These are phyloP conservation scores for Phytophthora palmivora DNA, from an alignment of 352 stramenopile genomes.

Conservation along the genomic window DNA sequence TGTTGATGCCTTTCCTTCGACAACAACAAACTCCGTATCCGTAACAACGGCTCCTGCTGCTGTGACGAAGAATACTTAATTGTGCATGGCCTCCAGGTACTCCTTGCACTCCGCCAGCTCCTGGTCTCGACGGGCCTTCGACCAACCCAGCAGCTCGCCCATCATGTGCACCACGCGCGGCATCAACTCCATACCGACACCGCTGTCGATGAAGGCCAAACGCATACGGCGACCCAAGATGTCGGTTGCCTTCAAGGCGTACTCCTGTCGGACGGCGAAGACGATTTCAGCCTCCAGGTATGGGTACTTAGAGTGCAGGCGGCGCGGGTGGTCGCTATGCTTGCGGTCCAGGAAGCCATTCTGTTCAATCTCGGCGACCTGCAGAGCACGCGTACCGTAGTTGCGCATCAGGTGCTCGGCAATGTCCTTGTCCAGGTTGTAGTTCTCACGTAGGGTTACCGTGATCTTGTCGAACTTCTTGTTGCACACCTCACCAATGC, in stretches of 20 bases:
- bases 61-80: conserved; percentile 44
- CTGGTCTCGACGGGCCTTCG: conserved; percentile 72
- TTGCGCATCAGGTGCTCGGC: conserved; percentile 95
- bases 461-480: conserved; percentile 97
- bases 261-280: conserved; percentile 94
- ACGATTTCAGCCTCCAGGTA: conserved; percentile 96
- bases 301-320: conserved; percentile 94
- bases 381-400: conserved; percentile 96
- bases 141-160: conserved; percentile 90
- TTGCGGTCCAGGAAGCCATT: conserved; percentile 88
- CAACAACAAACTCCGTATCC: conserved; percentile 18
- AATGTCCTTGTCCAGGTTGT: conserved; percentile 94
- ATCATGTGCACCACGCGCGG: conserved; percentile 94
- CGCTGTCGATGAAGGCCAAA: conserved; percentile 93
- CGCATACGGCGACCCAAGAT: conserved; percentile 93
- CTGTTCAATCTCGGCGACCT: conserved; percentile 94
- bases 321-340: conserved; percentile 83
- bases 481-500: conserved; percentile 94
- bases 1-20: conserved; percentile 11
- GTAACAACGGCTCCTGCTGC: conserved; percentile 28
- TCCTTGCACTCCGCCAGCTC: conserved; percentile 79
- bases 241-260: conserved; percentile 93
- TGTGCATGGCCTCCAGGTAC: conserved; percentile 91
- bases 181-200: conserved; percentile 73
- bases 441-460: conserved; percentile 94